Base-by-base conservation (phyloP, 2,329 filamentous ascomycete species). In the Trichoderma pleuroti region DNA sequence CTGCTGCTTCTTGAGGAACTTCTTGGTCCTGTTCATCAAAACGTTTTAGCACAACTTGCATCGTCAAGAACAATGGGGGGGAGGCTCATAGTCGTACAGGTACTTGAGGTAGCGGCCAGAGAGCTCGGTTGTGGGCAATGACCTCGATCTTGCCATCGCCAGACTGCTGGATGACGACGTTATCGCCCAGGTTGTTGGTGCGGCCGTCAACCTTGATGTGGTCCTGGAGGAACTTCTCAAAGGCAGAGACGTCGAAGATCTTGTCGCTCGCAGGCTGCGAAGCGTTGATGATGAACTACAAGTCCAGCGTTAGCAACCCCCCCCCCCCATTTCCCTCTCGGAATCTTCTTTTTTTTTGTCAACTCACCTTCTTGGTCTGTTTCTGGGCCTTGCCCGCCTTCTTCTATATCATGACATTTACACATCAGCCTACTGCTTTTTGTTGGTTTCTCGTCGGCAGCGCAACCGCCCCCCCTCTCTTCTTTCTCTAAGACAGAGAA, bases 1-100 rank as follows among this genome's bases (percentile, higher is more conserved):
- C 91, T 98, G 95, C 90, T 98, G 93, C 93, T 99, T 99, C 94
- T 99, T 99, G 86, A 99, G 92, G 92, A 97, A 99, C 91, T 99
- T 99, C 93, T 99, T 99, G 85, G 96, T 99, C 84, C 93, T 97
- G 73, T 21, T 52, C 26, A 9, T 11, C 7, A 14, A 34, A n/a
- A 36, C 16, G 2, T 3, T 3, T 66, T 49, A 30, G 46, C 11
- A 49, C 21, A 54, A 54, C 14, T 3, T 3, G 30, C 28, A 16
- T 62, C 10, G 24, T n/a, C 18, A 8, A 21, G 5, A 30, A 57
- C 16, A 11, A 21, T 8, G 26, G 12, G 14, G 26, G 26, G 16
- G n/a, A 36, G 34, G 7, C 16, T 4, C 6, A 12, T 21, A 6
- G 71, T 88, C 93, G 77, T 88, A 97, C 93, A 99, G 88, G 91